Evolutionary conservation across 2,329 filamentous ascomycete genomes (phyloP).

Genomic region (Pseudocercospora fijiensis): DNA sequence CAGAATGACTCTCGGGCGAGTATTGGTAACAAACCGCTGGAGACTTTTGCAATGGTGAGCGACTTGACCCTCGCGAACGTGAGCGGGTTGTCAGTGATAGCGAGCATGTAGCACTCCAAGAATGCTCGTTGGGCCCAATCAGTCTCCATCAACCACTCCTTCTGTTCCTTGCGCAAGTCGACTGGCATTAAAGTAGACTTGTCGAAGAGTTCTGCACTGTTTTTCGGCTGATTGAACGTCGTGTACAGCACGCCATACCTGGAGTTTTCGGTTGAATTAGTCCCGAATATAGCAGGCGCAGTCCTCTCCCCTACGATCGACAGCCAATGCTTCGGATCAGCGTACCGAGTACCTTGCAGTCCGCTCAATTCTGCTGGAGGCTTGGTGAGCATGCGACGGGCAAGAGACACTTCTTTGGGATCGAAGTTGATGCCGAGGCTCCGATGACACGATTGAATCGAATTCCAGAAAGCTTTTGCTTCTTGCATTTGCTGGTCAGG

Average conservation of each 20-base stretch:
- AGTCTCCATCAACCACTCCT: slow-evolving; percentile 66
- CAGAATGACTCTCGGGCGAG: slow-evolving; percentile 62
- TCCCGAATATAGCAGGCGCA: slow-evolving; percentile 6
- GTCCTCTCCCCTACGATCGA: slow-evolving; percentile 18
- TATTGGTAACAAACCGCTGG: slow-evolving; percentile 59
- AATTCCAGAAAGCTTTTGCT: slow-evolving; percentile 30
- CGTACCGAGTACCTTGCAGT: slow-evolving; percentile 23
- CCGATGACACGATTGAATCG: slow-evolving; percentile 28
- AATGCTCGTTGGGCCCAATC: slow-evolving; percentile 69
- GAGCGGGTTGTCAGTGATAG: slow-evolving; percentile 59
- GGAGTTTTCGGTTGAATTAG: not conserved
- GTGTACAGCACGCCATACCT: slow-evolving; percentile 39
- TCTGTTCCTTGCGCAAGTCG: slow-evolving; percentile 61
- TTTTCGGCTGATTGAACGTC: slow-evolving; percentile 28
- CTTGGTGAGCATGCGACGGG: slow-evolving; percentile 15
- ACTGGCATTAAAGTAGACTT: slow-evolving; percentile 51
- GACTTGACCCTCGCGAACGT: slow-evolving; percentile 58
- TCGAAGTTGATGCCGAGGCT: slow-evolving; percentile 12
- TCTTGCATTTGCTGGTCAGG: slow-evolving; percentile 26
- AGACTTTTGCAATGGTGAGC: slow-evolving; percentile 64
- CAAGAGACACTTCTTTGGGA: slow-evolving; percentile 28
- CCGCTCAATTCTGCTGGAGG: slow-evolving; percentile 23
- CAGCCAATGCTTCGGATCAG: slow-evolving; percentile 26
- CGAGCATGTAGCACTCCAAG: slow-evolving; percentile 65
- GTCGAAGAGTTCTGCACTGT: slow-evolving; percentile 25